Conservation (phyloP, 352 stramenopile genomes). For the Pythium apleroticum region DNA sequence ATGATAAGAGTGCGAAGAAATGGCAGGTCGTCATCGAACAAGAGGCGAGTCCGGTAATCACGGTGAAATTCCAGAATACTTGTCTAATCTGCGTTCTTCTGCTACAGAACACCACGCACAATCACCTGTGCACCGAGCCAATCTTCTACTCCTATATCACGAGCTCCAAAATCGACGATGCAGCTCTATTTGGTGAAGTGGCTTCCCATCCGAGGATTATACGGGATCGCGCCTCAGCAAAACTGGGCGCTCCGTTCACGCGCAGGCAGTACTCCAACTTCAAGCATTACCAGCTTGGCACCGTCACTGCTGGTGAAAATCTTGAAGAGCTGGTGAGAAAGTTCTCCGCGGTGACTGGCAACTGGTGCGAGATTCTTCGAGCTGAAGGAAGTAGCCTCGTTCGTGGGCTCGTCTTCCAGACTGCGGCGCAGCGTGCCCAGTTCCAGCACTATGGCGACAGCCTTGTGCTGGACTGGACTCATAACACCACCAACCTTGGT, state of each 20-base stretch:
- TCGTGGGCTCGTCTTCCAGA: background rate
- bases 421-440: background rate
- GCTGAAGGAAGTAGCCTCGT: background rate
- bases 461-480: conserved; percentile 2
- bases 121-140: background rate
- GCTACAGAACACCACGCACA: background rate
- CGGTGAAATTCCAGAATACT: background rate
- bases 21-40: background rate
- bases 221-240: background rate
- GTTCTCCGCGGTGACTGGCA: background rate
- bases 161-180: background rate
- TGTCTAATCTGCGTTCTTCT: background rate
- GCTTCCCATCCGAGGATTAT: background rate
- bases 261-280: background rate
- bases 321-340: background rate
- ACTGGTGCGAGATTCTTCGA: background rate
- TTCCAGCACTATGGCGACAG: background rate
- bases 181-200: background rate
- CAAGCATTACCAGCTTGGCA: background rate
- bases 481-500: conserved; percentile 7
- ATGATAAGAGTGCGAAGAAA: background rate
- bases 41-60: background rate
- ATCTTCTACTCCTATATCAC: background rate
- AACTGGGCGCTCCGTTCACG: background rate
- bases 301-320: background rate